Evolutionary conservation across 176 grass and related monocot genomes (phyloP).

Genomic region (Aegilops speltoides): DNA sequence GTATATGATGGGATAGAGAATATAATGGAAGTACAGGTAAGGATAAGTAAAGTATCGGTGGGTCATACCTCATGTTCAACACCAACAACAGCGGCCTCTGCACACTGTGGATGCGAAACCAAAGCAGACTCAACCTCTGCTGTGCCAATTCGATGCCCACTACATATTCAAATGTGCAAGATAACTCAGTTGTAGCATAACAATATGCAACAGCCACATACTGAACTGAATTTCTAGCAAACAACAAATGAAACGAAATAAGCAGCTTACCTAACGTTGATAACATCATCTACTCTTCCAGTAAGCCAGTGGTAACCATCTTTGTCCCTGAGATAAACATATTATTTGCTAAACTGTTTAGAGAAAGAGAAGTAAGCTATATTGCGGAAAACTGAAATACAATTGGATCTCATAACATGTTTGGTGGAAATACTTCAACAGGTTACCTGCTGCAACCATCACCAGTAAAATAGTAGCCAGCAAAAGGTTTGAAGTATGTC

Average conservation of each 20-base stretch:
- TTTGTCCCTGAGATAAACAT: constrained; percentile 68
- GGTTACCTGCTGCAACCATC: constrained; percentile 80
- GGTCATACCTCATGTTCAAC: constrained; percentile 92
- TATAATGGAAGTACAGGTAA: background rate
- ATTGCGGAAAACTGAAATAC: background rate
- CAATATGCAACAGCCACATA: background rate
- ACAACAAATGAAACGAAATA: background rate
- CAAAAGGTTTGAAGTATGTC: constrained; percentile 81
- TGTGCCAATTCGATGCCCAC: constrained; percentile 94
- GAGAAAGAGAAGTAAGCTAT: constrained; percentile 16
- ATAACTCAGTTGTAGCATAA: constrained; percentile 16
- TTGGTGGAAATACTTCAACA: background rate
- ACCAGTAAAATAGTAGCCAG: constrained; percentile 83
- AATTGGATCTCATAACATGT: background rate
- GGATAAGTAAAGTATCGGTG: background rate
- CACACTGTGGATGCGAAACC: constrained; percentile 82
- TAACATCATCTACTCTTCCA: constrained; percentile 92
- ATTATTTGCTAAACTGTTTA: constrained; percentile 9
- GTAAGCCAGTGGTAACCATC: constrained; percentile 88
- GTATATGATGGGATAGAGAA: background rate
- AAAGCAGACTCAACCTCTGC: constrained; percentile 93
- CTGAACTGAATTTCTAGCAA: constrained; percentile 15
- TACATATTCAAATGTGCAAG: constrained; percentile 38
- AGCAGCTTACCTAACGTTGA: constrained; percentile 73
- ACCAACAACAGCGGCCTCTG: constrained; percentile 93